phyloP scores from a whole-genome alignment of 2,329 filamentous ascomycete genomes.

The Diaporthe vaccinii region DNA sequence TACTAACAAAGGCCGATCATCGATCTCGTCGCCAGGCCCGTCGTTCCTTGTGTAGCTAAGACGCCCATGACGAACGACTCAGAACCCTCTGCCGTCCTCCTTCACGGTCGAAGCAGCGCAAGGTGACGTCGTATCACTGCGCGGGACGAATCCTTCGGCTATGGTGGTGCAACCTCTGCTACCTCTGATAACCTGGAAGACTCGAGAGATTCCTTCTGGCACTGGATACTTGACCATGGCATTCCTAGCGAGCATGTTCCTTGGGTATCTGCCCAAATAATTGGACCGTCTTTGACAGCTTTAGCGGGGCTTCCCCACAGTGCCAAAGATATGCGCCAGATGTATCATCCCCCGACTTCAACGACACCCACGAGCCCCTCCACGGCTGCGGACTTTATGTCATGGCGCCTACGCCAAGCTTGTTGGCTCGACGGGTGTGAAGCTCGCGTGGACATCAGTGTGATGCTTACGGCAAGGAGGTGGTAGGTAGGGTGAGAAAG shows the following conservation, averaged over 20 bases:
- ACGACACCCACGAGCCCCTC: background rate
- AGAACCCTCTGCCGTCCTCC: conserved; percentile 26
- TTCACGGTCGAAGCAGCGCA: conserved; percentile 4
- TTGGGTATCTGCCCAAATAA: background rate
- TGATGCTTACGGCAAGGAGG: background rate
- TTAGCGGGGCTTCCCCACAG: conserved; percentile 19
- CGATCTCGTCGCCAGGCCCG: background rate
- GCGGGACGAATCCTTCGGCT: conserved; percentile 15
- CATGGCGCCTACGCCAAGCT: conserved; percentile 24
- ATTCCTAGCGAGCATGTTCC: background rate
- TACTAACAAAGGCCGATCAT: conserved; percentile 27
- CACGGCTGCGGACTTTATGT: background rate
- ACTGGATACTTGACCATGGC: background rate
- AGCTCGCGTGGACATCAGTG: background rate
- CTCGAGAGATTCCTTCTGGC: background rate
- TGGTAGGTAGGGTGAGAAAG: background rate
- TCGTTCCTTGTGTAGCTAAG: conserved; percentile 22
- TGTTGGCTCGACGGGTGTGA: conserved; percentile 2
- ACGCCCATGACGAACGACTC: conserved; percentile 29
- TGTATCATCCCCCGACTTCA: background rate
- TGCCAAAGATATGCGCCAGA: background rate
- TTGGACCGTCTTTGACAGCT: background rate
- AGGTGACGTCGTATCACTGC: conserved; percentile 36
- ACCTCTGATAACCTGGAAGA: background rate
- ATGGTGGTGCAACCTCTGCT: background rate